Percentiles rank a stretch among this genome's conserved stretches.
These are phyloP conservation scores for Schizopora paradoxa DNA, from an alignment of 1,284 basidiomycete species.

Conservation along the genomic window DNA sequence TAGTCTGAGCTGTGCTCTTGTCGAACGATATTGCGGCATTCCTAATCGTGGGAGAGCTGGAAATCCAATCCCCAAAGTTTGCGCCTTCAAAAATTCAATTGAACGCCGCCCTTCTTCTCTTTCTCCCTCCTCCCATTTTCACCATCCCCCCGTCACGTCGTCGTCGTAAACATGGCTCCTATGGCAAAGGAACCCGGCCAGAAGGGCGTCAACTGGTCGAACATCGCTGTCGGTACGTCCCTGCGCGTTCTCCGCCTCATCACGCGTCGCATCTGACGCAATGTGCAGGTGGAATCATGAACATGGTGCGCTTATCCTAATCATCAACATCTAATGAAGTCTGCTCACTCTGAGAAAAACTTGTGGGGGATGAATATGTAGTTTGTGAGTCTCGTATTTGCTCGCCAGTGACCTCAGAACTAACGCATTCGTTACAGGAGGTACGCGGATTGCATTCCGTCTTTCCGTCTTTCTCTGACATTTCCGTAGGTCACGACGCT, in stretches of 20 bases:
- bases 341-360: conserved; percentile 3
- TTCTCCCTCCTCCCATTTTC: conserved; percentile 19
- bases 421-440: conserved; percentile 34
- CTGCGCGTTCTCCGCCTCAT: conserved; percentile 21
- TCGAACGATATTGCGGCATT: too few species aligned
- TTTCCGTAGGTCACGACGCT: conserved; percentile 82
- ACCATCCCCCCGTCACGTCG: conserved; percentile 21
- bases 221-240: conserved; percentile 90
- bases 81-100: background rate
- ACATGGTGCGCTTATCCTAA: conserved; percentile 63
- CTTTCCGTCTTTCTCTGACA: background rate
- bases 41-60: conserved; percentile 12
- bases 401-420: conserved; percentile 12
- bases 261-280: conserved; percentile 21
- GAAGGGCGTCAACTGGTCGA: conserved; percentile 97
- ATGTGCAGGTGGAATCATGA: conserved; percentile 84
- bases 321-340: conserved; percentile 9
- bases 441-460: conserved; percentile 36
- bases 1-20: too few species aligned
- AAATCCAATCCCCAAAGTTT: background rate
- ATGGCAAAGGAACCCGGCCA: conserved; percentile 80
- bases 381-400: conserved; percentile 48
- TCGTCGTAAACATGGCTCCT: conserved; percentile 48
- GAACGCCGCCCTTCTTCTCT: conserved; percentile 1
- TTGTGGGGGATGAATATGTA: conserved; percentile 28